Percentiles rank a stretch among this genome's conserved stretches.
phyloP scores from a whole-genome alignment of 495 filamentous ascomycete species.

The Podospora appendiculata region DNA sequence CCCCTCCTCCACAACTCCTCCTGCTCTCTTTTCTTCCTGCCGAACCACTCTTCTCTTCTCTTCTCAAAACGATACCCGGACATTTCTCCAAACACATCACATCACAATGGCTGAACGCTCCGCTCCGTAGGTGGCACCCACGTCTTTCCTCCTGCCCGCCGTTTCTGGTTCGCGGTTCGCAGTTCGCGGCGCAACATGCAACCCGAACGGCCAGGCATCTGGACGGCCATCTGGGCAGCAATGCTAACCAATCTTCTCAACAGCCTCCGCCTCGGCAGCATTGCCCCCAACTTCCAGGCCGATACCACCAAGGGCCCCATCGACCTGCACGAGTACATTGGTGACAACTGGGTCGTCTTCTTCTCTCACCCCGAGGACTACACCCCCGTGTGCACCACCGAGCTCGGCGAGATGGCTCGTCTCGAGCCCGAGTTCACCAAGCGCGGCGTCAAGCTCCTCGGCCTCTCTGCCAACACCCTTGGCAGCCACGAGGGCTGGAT shows the following conservation, averaged over 20 bases:
- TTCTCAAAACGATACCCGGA: constrained; percentile 6
- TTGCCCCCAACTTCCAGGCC: constrained; percentile 89
- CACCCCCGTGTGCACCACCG: constrained; percentile 96
- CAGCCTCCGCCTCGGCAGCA: constrained; percentile 80
- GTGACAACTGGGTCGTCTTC: constrained; percentile 87
- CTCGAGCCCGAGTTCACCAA: constrained; percentile 94
- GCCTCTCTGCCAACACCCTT: constrained; percentile 77
- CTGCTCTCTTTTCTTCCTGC: not conserved
- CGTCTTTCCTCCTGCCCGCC: not conserved
- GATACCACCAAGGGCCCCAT: constrained; percentile 87
- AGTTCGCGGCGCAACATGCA: no score
- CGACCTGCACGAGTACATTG: constrained; percentile 96
- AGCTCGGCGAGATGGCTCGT: constrained; percentile 94
- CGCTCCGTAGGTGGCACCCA: constrained; percentile 38
- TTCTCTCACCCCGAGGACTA: constrained; percentile 97
- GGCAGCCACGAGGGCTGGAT: constrained; percentile 69
- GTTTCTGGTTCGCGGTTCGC: not conserved
- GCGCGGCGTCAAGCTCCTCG: constrained; percentile 92
- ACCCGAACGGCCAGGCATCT: no score
- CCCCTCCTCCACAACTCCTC: not conserved
- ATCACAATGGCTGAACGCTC: constrained; percentile 45
- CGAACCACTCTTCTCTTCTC: not conserved
- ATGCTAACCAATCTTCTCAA: not conserved
- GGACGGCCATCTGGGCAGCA: no score
- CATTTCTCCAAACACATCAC: not conserved